Percentiles rank a stretch among this genome's conserved stretches.
Evolutionary conservation across 2,329 filamentous ascomycete genomes (phyloP).

Genomic region (Apiospora kogelbergensis): DNA sequence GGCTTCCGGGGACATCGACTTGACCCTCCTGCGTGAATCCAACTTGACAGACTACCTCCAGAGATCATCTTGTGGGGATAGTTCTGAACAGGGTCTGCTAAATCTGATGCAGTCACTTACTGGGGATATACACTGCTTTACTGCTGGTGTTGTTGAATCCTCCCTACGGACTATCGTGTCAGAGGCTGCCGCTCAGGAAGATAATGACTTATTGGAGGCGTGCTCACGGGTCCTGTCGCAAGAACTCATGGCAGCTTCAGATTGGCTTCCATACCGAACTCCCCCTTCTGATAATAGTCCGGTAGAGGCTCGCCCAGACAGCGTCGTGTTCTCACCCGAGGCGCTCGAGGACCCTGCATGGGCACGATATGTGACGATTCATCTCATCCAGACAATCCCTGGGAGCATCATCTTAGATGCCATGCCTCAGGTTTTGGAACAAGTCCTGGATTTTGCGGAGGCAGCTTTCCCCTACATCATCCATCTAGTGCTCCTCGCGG

Average conservation of each 20-base stretch:
- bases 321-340: slow-evolving; percentile 35
- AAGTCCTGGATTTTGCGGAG: slow-evolving; percentile 69
- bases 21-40: slow-evolving; percentile 61
- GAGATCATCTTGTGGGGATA: slow-evolving; percentile 45
- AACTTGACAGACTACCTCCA: slow-evolving; percentile 50
- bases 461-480: slow-evolving; percentile 80
- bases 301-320: slow-evolving; percentile 26
- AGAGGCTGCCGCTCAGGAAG: slow-evolving; percentile 46
- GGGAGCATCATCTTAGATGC: slow-evolving; percentile 69
- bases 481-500: slow-evolving; percentile 74
- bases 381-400: slow-evolving; percentile 58
- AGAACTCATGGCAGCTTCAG: slow-evolving; percentile 52
- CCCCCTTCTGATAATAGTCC: slow-evolving; percentile 51
- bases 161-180: slow-evolving; percentile 58
- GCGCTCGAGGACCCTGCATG: slow-evolving; percentile 52
- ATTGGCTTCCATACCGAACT: slow-evolving; percentile 55
- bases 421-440: slow-evolving; percentile 64
- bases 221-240: slow-evolving; percentile 54
- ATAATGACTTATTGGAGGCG: slow-evolving; percentile 48
- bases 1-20: slow-evolving; percentile 67
- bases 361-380: slow-evolving; percentile 61
- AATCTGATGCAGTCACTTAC: slow-evolving; percentile 62
- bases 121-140: slow-evolving; percentile 53
- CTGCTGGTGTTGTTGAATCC: slow-evolving; percentile 60
- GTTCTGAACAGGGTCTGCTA: slow-evolving; percentile 65